These are phyloP conservation scores for Geoglossum cookeanum DNA, from an alignment of 2,329 filamentous ascomycete species.

Conservation along the genomic window DNA sequence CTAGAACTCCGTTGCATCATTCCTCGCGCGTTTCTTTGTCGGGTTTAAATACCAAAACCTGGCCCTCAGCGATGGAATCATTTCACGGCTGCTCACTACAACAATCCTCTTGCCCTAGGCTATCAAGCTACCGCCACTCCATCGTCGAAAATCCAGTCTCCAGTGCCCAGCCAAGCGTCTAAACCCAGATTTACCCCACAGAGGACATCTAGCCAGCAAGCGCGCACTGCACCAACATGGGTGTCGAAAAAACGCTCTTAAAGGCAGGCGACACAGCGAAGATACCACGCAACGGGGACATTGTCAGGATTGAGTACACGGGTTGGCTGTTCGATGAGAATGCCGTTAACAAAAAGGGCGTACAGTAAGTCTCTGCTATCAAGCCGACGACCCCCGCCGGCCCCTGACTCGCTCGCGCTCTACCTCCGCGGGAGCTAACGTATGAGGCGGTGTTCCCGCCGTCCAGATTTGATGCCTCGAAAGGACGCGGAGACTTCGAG, in stretches of 20 bases:
- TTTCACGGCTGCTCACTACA: neutral
- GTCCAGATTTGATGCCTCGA: slow-evolving; percentile 71
- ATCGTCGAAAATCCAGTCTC: neutral
- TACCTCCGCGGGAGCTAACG: neutral
- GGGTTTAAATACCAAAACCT: neutral
- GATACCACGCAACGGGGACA: slow-evolving; percentile 46
- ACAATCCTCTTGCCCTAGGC: neutral
- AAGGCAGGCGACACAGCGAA: slow-evolving; percentile 40
- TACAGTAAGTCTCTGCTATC: slow-evolving; percentile 35
- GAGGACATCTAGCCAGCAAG: neutral
- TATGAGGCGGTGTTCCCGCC: neutral
- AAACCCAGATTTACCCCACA: neutral
- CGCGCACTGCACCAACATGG: slow-evolving; percentile 1
- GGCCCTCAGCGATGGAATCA: neutral
- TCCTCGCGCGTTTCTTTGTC: neutral
- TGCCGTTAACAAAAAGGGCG: slow-evolving; percentile 31
- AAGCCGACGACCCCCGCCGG: neutral
- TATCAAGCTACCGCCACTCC: neutral
- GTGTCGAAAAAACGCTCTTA: slow-evolving; percentile 48
- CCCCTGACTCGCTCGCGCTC: slow-evolving; percentile 1
- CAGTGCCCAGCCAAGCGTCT: neutral
- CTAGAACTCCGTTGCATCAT: neutral
- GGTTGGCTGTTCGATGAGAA: slow-evolving; percentile 55
- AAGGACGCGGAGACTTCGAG: slow-evolving; percentile 56
- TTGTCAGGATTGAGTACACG: slow-evolving; percentile 76